A percentile compares a stretch with the other conserved stretches of the same genome.
phyloP scores from a whole-genome alignment of 2,329 filamentous ascomycete species.

The Cladosporium sphaerospermum region DNA sequence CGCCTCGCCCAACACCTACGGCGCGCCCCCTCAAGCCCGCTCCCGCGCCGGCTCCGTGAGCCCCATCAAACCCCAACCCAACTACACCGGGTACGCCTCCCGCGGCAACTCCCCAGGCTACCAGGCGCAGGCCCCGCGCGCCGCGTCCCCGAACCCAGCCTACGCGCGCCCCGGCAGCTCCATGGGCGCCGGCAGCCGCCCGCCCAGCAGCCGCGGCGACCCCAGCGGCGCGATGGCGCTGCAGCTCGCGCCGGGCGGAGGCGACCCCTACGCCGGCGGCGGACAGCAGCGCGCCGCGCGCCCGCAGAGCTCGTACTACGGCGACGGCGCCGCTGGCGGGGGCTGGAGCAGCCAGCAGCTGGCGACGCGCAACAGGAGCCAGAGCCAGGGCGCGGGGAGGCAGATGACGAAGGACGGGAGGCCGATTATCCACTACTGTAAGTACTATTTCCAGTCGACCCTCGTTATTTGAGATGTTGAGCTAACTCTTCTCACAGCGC shows the following conservation, averaged over 20 bases:
- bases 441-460: slow-evolving; percentile 37
- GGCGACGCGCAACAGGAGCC: slow-evolving; percentile 54
- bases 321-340: slow-evolving; percentile 21
- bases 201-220: slow-evolving; percentile 39
- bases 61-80: slow-evolving; percentile 35
- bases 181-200: slow-evolving; percentile 30
- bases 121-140: slow-evolving; percentile 30
- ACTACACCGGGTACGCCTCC: slow-evolving; percentile 30
- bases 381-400: slow-evolving; percentile 80
- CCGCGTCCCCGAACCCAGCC: slow-evolving; percentile 33
- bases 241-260: slow-evolving; percentile 36
- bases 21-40: slow-evolving; percentile 27
- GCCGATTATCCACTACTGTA: slow-evolving; percentile 88
- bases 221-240: slow-evolving; percentile 37
- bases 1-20: slow-evolving; percentile 61
- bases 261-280: slow-evolving; percentile 31
- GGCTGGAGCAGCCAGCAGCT: slow-evolving; percentile 31
- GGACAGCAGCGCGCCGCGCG: slow-evolving; percentile 33
- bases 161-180: slow-evolving; percentile 33
- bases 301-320: slow-evolving; percentile 42
- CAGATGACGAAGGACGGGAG: slow-evolving; percentile 81
- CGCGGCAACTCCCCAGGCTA: slow-evolving; percentile 35
- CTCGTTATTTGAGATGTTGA: too few species aligned
- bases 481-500: slow-evolving; percentile 51
- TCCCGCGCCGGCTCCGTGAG: slow-evolving; percentile 36